A percentile compares a stretch with the other conserved stretches of the same genome.
Evolutionary conservation across 805 yeast genomes (phyloP).

Genomic region (Sungouiozyma intestinalis): DNA sequence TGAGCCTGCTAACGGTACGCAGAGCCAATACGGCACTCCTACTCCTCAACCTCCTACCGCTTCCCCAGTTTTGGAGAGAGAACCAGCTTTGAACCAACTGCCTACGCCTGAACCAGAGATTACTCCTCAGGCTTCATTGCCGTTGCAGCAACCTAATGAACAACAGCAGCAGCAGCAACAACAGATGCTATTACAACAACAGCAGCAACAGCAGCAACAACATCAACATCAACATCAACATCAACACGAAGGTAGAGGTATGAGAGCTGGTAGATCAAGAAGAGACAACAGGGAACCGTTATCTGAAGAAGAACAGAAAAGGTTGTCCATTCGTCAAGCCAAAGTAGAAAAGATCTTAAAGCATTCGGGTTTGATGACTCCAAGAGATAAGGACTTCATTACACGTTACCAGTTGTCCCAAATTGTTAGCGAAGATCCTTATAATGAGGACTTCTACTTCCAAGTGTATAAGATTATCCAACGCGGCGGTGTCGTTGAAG

Average conservation of each 20-base stretch:
- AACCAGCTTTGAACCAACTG: background rate
- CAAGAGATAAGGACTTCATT: slow-evolving; percentile 91
- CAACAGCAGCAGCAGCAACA: slow-evolving; percentile 18
- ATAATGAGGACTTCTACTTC: slow-evolving; percentile 90
- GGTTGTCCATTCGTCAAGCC: slow-evolving; percentile 56
- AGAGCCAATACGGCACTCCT: background rate
- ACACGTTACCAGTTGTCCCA: slow-evolving; percentile 91
- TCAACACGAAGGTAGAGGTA: background rate
- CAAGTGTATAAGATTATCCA: slow-evolving; percentile 80
- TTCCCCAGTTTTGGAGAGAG: background rate
- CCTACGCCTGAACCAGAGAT: background rate
- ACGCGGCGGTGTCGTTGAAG: slow-evolving; percentile 32
- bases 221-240: slow-evolving; percentile 11
- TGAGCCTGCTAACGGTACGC: background rate
- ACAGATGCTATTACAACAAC: slow-evolving; percentile 8
- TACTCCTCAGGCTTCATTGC: background rate
- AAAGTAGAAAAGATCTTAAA: slow-evolving; percentile 66
- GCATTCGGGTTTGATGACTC: slow-evolving; percentile 91
- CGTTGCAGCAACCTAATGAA: background rate
- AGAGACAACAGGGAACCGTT: slow-evolving; percentile 33
- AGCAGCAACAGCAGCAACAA: slow-evolving; percentile 16
- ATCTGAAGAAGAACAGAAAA: slow-evolving; percentile 64
- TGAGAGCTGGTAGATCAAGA: slow-evolving; percentile 7
- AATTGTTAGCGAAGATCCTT: slow-evolving; percentile 94
- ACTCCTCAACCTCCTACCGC: background rate